These are phyloP conservation scores for Plantago ovata DNA, from an alignment of 257 asterid species.

Conservation along the genomic window DNA sequence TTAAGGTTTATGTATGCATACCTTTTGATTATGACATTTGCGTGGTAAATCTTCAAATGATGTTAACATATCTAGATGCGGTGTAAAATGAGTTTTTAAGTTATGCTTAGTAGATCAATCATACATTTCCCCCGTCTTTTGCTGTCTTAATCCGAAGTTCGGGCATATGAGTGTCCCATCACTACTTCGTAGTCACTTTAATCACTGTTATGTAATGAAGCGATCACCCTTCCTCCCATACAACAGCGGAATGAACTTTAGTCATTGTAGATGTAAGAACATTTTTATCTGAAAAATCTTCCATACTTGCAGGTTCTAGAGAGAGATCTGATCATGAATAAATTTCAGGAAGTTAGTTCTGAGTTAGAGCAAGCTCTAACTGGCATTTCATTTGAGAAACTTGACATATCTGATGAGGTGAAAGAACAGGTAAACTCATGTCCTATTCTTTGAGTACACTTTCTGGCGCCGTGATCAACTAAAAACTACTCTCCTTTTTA, in stretches of 20 bases:
- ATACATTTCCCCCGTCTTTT: too few species aligned
- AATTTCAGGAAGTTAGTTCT: constrained; percentile 73
- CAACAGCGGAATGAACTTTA: background rate
- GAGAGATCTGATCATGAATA: constrained; percentile 67
- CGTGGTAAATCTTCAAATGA: too few species aligned
- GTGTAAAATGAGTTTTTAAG: too few species aligned
- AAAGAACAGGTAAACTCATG: constrained; percentile 71
- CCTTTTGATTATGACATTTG: too few species aligned
- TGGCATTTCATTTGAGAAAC: constrained; percentile 70
- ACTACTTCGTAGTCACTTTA: too few species aligned
- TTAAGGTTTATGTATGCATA: too few species aligned
- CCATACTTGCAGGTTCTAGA: constrained; percentile 72
- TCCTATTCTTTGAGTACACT: constrained; percentile 11
- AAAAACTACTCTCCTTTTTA: too few species aligned
- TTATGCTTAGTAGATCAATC: too few species aligned
- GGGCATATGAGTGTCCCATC: too few species aligned
- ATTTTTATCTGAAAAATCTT: constrained; percentile 13
- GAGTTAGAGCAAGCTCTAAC: constrained; percentile 79
- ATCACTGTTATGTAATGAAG: background rate
- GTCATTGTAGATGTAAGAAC: constrained; percentile 8
- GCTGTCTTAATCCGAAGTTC: too few species aligned
- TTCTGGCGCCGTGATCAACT: background rate
- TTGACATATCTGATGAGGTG: constrained; percentile 93
- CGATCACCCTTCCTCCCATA: background rate
- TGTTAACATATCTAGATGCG: too few species aligned